Conservation (phyloP, 331 rosid species). For the Telfairia occidentalis region DNA sequence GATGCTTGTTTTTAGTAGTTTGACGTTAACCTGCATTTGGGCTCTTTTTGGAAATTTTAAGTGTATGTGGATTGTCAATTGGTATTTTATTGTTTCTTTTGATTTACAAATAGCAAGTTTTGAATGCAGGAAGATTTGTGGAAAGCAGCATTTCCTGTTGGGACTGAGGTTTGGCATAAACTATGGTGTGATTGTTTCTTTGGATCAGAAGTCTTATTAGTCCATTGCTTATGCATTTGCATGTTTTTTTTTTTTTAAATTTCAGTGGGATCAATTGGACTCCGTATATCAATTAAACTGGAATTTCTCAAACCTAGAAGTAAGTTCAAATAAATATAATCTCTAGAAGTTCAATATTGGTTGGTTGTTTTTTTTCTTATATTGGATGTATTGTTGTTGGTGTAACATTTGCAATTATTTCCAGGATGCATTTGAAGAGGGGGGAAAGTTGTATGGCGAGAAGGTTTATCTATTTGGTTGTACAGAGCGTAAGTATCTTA, state of each 20-base stretch:
- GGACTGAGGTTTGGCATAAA: constrained; percentile 61
- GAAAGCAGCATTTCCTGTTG: constrained; percentile 71
- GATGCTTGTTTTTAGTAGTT: neutral
- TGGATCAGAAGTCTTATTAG: neutral
- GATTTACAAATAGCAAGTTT: neutral
- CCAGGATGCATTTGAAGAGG: constrained; percentile 79
- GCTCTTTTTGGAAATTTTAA: neutral
- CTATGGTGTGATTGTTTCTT: neutral
- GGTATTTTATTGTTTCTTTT: neutral
- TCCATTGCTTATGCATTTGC: neutral
- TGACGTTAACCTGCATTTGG: neutral
- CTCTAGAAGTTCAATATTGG: neutral
- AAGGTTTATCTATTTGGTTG: constrained; percentile 79
- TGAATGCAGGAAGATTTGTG: constrained; percentile 64
- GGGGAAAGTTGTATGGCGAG: constrained; percentile 45
- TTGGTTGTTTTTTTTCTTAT: neutral
- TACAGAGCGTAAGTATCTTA: constrained; percentile 66
- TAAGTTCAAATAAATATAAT: constrained; percentile 21
- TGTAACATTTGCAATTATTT: neutral
- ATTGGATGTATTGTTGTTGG: neutral
- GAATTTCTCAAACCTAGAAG: constrained; percentile 94
- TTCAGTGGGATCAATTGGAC: constrained; percentile 90
- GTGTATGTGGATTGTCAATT: neutral
- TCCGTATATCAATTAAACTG: constrained; percentile 64
- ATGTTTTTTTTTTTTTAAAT: neutral